These are phyloP conservation scores for Sphenostylis stenocarpa DNA, from an alignment of 306 rosid species.

Conservation along the genomic window DNA sequence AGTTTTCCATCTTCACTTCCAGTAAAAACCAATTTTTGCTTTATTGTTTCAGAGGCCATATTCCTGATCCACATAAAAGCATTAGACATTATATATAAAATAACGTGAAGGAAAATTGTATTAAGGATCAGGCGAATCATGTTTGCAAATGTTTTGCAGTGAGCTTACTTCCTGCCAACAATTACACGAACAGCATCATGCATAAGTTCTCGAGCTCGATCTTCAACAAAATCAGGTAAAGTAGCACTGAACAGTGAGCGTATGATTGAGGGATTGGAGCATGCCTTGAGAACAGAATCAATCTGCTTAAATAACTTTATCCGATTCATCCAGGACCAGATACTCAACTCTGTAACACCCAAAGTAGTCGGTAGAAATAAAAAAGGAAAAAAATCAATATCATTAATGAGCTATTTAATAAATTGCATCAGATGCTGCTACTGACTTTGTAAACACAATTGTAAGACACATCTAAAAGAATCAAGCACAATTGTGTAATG, in stretches of 20 bases:
- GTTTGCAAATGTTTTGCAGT: constrained; percentile 16
- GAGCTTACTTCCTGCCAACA: constrained; percentile 90
- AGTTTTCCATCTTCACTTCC: constrained; percentile 98
- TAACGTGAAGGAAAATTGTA: neutral
- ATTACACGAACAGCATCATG: constrained; percentile 95
- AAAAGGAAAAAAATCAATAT: constrained; percentile 31
- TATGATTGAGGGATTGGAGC: constrained; percentile 84
- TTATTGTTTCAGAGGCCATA: constrained; percentile 82
- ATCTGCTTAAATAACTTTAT: constrained; percentile 89
- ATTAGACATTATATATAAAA: constrained; percentile 10
- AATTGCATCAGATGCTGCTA: neutral
- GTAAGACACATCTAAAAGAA: neutral
- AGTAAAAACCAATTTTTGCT: constrained; percentile 79
- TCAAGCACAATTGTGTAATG: constrained; percentile 6
- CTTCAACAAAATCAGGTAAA: constrained; percentile 92
- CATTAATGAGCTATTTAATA: constrained; percentile 1
- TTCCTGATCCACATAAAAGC: constrained; percentile 61
- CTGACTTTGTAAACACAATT: neutral
- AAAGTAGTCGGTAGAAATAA: constrained; percentile 18
- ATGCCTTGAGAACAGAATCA: constrained; percentile 79
- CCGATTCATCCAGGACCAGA: constrained; percentile 95
- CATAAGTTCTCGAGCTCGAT: constrained; percentile 89
- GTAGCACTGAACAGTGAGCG: constrained; percentile 95
- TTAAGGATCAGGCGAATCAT: neutral
- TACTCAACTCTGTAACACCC: constrained; percentile 73